Base-by-base conservation (phyloP, 2,329 filamentous ascomycete genomes). In the Penicillium italicum region DNA sequence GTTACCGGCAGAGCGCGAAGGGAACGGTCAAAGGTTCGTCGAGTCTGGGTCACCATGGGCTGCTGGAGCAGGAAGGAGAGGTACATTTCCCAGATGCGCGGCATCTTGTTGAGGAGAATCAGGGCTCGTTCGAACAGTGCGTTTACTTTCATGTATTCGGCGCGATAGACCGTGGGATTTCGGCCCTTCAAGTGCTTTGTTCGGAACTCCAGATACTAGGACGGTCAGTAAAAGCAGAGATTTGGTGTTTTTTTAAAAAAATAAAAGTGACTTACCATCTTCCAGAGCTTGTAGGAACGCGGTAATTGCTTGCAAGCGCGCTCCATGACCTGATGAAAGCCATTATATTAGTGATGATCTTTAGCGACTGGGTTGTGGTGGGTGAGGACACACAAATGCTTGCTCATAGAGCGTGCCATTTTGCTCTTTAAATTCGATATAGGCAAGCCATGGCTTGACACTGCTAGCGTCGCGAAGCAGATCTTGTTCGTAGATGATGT, bases 91-190 rank as follows among this genome's bases (percentile, higher is more conserved):
- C 94, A 99, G 70, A 99, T 94, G 63, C 86, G 85, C 24, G 95
- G 94, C 94, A 99, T 99, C 77, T 99, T 99, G 77, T 99, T 97
- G 59, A 99, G 83, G 38, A 99, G 81, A 56, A 97, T 90, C 49
- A 99, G 79, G 4, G 94, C 92, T 65, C 90, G 85, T 77, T 99
- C 94, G 72, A 96, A 99, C 38, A 97, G 84, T 51, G 90, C 83
- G 72, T 99, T 99, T 72, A 97, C 91, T 75, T 97, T 99, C 69
- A 86, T 83, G 75, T 88, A 97, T 69, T 99, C 92, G 56, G 83
- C 78, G 50, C 85, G 85, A 72, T 89, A 91, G 55, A 86, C 82
- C 53, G 90, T 89, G 12, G 93, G 86, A 72, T 96, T 97, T 64
- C 93, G 85, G 69, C 87, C 88, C 58, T 85, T 80, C 57, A 96